These are phyloP conservation scores for Acidiella bohemica DNA, from an alignment of 495 filamentous ascomycete genomes.

Conservation along the genomic window DNA sequence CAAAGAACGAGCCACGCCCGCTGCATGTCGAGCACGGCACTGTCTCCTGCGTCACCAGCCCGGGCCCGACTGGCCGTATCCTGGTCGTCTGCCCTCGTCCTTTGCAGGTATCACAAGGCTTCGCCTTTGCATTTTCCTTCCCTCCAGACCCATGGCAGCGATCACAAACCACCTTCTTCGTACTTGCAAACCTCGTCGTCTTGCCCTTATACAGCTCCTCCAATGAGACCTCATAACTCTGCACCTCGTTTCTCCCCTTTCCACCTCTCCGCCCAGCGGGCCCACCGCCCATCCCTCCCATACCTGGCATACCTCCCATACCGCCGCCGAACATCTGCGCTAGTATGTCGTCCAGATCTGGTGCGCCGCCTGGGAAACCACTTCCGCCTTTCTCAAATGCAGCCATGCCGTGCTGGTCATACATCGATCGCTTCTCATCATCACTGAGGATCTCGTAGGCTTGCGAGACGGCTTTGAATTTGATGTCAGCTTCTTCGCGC, in stretches of 20 bases:
- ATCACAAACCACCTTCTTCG: constrained; percentile 79
- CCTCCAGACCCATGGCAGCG: constrained; percentile 81
- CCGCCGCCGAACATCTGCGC: constrained; percentile 83
- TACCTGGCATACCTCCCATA: constrained; percentile 34
- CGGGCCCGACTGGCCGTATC: constrained; percentile 63
- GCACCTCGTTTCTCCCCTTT: constrained; percentile 70
- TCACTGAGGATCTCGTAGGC: constrained; percentile 97
- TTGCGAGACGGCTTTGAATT: constrained; percentile 81
- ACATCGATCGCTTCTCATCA: constrained; percentile 80
- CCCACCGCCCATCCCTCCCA: constrained; percentile 50
- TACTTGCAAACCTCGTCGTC: constrained; percentile 87
- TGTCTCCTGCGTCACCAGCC: constrained; percentile 62
- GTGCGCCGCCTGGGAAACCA: constrained; percentile 38
- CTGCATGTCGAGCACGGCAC: constrained; percentile 65
- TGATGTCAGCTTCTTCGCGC: constrained; percentile 68
- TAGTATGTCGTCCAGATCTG: constrained; percentile 81
- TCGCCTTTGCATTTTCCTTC: constrained; percentile 79
- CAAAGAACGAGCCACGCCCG: constrained; percentile 68
- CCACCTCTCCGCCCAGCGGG: constrained; percentile 38
- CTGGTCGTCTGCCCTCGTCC: constrained; percentile 58
- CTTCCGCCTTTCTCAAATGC: constrained; percentile 61
- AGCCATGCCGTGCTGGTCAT: constrained; percentile 87
- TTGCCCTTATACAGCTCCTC: constrained; percentile 98
- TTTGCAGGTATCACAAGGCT: constrained; percentile 69
- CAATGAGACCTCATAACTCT: constrained; percentile 75